These are phyloP conservation scores for Pascua guehoae DNA, from an alignment of 1,284 basidiomycete species.

Conservation along the genomic window DNA sequence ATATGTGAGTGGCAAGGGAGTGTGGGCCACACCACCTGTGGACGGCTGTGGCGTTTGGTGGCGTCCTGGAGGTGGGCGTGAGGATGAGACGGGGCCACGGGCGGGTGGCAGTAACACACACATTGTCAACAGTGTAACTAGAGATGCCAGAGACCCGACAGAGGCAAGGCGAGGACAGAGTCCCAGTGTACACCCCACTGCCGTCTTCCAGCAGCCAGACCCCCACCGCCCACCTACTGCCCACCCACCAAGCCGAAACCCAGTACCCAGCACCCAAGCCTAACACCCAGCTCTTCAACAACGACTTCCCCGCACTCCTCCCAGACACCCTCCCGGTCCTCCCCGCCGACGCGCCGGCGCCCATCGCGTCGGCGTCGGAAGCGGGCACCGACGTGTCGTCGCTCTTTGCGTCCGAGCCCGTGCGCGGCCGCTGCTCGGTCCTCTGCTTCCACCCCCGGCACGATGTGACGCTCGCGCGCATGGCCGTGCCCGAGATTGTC, in stretches of 20 bases:
- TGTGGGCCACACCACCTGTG: no score
- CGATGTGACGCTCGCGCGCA: constrained; percentile 80
- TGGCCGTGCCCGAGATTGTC: constrained; percentile 62
- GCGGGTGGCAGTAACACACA: no score
- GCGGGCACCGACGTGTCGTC: constrained; percentile 54
- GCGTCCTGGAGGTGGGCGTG: no score
- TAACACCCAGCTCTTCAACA: constrained; percentile 59
- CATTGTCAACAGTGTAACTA: no score
- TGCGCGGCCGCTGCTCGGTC: constrained; percentile 83
- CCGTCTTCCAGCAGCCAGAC: no score
- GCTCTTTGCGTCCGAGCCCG: constrained; percentile 66
- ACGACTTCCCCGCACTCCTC: constrained; percentile 81
- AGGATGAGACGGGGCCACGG: no score
- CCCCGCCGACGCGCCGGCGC: constrained; percentile 38
- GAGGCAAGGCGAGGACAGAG: no score
- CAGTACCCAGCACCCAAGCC: neutral
- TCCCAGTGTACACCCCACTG: no score
- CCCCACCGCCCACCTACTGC: no score
- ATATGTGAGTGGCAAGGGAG: constrained; percentile 48
- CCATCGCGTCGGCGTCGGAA: constrained; percentile 44
- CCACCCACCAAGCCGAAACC: no score
- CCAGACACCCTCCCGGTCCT: constrained; percentile 43
- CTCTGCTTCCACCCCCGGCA: constrained; percentile 86
- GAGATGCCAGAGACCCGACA: no score
- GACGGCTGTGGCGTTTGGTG: no score